Conservation (phyloP, 352 stramenopile species). For the Globisporangium splendens region DNA sequence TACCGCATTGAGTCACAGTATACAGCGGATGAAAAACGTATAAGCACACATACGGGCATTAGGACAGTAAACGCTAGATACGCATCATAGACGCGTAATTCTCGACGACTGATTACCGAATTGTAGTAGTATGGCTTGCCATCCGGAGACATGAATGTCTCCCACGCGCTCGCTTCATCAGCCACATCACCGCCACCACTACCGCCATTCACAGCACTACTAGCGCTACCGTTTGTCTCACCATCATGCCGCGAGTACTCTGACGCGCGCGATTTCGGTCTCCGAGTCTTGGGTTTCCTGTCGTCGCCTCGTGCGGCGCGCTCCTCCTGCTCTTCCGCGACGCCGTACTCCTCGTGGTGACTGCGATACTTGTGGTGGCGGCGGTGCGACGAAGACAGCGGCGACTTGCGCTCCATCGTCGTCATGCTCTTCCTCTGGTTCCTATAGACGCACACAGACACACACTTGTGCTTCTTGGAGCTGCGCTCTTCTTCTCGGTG, state of each 20-base stretch:
- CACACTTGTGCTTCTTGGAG: neutral
- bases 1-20: too few species aligned
- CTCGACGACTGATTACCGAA: slow-evolving; percentile 13
- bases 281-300: neutral
- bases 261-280: slow-evolving; percentile 10
- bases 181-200: neutral
- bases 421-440: slow-evolving; percentile 1
- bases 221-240: neutral
- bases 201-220: neutral
- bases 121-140: slow-evolving; percentile 69
- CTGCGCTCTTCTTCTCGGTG: neutral
- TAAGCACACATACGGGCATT: neutral
- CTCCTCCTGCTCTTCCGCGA: neutral
- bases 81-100: neutral
- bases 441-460: too few species aligned
- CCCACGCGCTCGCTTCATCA: slow-evolving; percentile 28
- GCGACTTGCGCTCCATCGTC: slow-evolving; percentile 2
- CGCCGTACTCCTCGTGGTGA: neutral
- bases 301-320: slow-evolving; percentile 1
- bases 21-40: too few species aligned
- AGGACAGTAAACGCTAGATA: neutral
- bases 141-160: slow-evolving; percentile 55
- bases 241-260: slow-evolving; percentile 10
- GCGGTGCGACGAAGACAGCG: neutral
- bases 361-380: neutral